Evolutionary conservation across 371 early-diverging fungal genomes (phyloP).

Genomic region (Syncephalastrum monosporum): DNA sequence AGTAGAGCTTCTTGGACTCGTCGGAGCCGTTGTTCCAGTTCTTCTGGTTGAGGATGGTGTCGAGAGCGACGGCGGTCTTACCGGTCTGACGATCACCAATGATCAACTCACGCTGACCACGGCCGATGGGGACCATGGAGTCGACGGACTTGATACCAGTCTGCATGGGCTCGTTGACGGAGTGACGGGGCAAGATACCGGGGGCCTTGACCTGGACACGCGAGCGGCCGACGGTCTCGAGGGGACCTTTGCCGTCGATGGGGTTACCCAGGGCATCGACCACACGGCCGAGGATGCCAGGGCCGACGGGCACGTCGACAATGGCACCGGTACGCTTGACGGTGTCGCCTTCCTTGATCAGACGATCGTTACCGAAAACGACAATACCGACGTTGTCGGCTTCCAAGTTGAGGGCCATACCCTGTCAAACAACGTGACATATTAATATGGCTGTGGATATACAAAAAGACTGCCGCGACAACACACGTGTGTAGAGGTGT

Average conservation of each 20-base stretch:
- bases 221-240: slow-evolving; percentile 73
- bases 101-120: slow-evolving; percentile 98
- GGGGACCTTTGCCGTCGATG: slow-evolving; percentile 96
- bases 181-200: slow-evolving; percentile 95
- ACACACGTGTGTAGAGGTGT: no score
- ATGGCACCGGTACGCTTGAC: slow-evolving; percentile 92
- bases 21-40: slow-evolving; percentile 83
- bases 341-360: slow-evolving; percentile 87
- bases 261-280: slow-evolving; percentile 97
- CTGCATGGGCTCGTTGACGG: slow-evolving; percentile 97
- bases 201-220: slow-evolving; percentile 97
- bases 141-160: slow-evolving; percentile 98
- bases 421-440: slow-evolving; percentile 54
- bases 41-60: slow-evolving; percentile 97
- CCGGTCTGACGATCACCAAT: slow-evolving; percentile 98
- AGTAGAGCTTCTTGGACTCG: slow-evolving; percentile 68
- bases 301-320: slow-evolving; percentile 94
- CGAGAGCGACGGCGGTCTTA: slow-evolving; percentile 95
- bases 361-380: slow-evolving; percentile 97
- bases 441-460: no score
- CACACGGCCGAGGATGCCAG: slow-evolving; percentile 92
- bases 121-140: slow-evolving; percentile 97
- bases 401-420: slow-evolving; percentile 97
- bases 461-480: background rate
- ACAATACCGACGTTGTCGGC: slow-evolving; percentile 98